Evolutionary conservation across 1,284 basidiomycete genomes (phyloP).

Genomic region (Irpex sp.): DNA sequence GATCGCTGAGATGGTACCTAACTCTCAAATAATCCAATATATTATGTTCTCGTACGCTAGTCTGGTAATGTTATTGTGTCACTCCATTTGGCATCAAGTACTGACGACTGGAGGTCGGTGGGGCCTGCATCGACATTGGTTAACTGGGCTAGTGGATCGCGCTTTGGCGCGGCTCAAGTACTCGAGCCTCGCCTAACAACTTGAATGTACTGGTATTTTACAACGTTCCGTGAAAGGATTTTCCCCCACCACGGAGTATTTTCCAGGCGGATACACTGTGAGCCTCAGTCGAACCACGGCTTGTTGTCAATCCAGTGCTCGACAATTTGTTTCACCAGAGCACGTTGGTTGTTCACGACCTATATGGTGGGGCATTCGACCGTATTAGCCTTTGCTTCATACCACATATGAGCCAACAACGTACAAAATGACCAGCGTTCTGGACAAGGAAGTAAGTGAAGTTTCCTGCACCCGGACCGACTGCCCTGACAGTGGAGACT

Average conservation of each 20-base stretch:
- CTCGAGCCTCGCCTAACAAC: too few relatives aligned
- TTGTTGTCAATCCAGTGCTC: neutral
- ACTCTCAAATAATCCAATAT: neutral
- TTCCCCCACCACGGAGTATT: too few relatives aligned
- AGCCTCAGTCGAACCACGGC: neutral
- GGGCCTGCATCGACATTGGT: too few relatives aligned
- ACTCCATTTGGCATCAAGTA: too few relatives aligned
- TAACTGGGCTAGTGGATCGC: too few relatives aligned
- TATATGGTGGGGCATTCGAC: neutral
- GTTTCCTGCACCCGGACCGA: conserved; percentile 3
- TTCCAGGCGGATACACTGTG: too few relatives aligned
- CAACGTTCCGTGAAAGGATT: too few relatives aligned
- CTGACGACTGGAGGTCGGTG: too few relatives aligned
- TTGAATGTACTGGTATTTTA: too few relatives aligned
- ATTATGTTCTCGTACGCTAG: neutral
- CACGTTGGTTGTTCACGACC: neutral
- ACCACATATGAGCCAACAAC: neutral
- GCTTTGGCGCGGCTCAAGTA: too few relatives aligned
- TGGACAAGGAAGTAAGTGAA: conserved; percentile 6
- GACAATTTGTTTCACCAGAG: neutral
- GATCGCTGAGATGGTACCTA: neutral
- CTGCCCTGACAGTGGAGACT: conserved; percentile 1
- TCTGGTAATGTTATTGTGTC: too few relatives aligned
- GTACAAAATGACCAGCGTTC: conserved; percentile 6
- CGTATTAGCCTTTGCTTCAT: too few relatives aligned